Evolutionary conservation across 108 stramenopile genomes (phyloP), one percentile per base, ranked within the genome.

Genomic region (Cyclotella choctawhatcheeana): DNA sequence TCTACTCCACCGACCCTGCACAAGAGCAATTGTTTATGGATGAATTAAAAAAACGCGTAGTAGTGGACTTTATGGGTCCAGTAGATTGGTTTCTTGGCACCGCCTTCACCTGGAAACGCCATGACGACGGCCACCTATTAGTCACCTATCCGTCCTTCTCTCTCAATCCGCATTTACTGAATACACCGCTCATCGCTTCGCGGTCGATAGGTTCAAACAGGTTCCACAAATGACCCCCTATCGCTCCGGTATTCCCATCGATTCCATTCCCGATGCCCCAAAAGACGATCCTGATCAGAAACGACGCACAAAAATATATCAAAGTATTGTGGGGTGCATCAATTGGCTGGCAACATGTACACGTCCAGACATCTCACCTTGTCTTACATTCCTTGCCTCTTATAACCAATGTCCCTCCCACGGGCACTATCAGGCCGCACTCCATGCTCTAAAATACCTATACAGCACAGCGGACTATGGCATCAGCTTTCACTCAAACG

Each of bases 201-300:
- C 58, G 1, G 12, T 73, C 5, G 22, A 48, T 20, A 16, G 31
- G 0, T 31, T 43, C 18, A 68, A 66, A 8, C 31, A 17, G 0
- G 50, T 32, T 29, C 74, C 74, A 12, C 24, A 66, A 7, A 65
- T 65, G 44, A 74, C 59, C 1, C 79, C 79, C 5, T 79, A 79
- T 31, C 60, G 72, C 0, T 73, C 72, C n/a, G 74, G 74, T 6
- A 20, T 67, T 2, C 65, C 74, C 0, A 74, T 74, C 47, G 65
- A 74, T 51, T 58, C 63, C 4, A 45, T 64, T 24, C 48, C 58
- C 3, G 30, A 27, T 10, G 58, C 48, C 20, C 14, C 45, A 3
- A 32, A 51, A 0, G 55, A 65, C 26, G 37, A 40, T 40, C 74
- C 74, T n/a, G 55, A 64, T 17, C 31, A 60, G 6, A 56, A 65